These are phyloP conservation scores for Waltergamsia citrina DNA, from an alignment of 2,329 filamentous ascomycete genomes.

Conservation along the genomic window DNA sequence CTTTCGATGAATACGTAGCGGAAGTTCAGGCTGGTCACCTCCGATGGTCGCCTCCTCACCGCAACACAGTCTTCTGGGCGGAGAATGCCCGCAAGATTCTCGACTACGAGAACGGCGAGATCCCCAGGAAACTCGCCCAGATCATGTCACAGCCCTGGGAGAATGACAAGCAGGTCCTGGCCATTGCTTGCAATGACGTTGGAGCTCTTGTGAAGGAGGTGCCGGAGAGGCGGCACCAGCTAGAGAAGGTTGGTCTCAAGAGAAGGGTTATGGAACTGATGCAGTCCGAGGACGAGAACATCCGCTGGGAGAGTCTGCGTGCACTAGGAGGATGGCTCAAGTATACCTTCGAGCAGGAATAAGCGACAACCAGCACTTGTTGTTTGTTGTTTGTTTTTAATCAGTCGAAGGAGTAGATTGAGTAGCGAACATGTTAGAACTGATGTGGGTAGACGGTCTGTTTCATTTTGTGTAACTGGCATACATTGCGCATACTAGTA, in stretches of 20 bases:
- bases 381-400: no score
- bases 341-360: slow-evolving; percentile 46
- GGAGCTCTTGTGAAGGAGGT: slow-evolving; percentile 83
- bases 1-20: slow-evolving; percentile 82
- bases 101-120: slow-evolving; percentile 69
- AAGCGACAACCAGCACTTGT: no score
- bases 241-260: slow-evolving; percentile 83
- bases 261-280: slow-evolving; percentile 87
- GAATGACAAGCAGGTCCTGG: slow-evolving; percentile 80
- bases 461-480: slow-evolving; percentile 1
- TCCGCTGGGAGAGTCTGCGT: slow-evolving; percentile 85
- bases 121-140: slow-evolving; percentile 74
- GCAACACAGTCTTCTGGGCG: slow-evolving; percentile 79
- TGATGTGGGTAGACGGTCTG: slow-evolving; percentile 1
- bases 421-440: slow-evolving; percentile 1
- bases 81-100: slow-evolving; percentile 85
- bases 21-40: slow-evolving; percentile 82
- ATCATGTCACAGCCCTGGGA: slow-evolving; percentile 67
- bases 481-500: not conserved
- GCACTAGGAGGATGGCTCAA: slow-evolving; percentile 63
- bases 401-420: no score
- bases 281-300: slow-evolving; percentile 78
- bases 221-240: slow-evolving; percentile 68
- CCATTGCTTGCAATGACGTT: slow-evolving; percentile 88
- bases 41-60: slow-evolving; percentile 87